phyloP scores from a whole-genome alignment of 495 filamentous ascomycete species.

The Oleoguttula mirabilis region DNA sequence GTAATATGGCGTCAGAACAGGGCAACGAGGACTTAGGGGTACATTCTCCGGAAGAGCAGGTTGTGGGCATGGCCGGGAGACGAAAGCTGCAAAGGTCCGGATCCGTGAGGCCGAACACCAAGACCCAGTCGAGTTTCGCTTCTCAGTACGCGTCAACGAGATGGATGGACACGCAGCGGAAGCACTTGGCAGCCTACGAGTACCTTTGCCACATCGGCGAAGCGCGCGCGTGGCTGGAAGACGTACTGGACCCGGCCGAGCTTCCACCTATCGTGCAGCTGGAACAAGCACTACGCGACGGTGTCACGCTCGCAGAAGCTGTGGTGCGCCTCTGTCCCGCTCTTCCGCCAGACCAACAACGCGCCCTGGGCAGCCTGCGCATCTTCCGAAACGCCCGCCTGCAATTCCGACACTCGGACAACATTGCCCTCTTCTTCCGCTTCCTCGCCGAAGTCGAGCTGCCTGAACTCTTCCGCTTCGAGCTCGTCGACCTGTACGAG shows the following conservation, averaged over 20 bases:
- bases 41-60: constrained; percentile 60
- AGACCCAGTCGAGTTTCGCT: constrained; percentile 10
- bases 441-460: constrained; percentile 89
- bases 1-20: constrained; percentile 60
- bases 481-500: constrained; percentile 95
- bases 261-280: constrained; percentile 94
- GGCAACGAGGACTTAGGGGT: constrained; percentile 70
- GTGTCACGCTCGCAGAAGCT: constrained; percentile 91
- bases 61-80: constrained; percentile 75
- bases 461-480: constrained; percentile 96
- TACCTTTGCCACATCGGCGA: constrained; percentile 99
- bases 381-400: constrained; percentile 78
- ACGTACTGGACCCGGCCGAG: constrained; percentile 64
- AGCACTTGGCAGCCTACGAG: constrained; percentile 95
- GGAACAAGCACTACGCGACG: constrained; percentile 85
- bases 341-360: constrained; percentile 37
- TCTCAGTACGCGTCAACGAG: constrained; percentile 45
- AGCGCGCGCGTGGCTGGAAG: constrained; percentile 98
- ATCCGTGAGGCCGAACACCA: constrained; percentile 5
- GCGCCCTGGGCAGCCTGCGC: constrained; percentile 29
- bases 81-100: constrained; percentile 62
- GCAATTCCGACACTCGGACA: constrained; percentile 94
- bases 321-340: constrained; percentile 79
- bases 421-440: constrained; percentile 86
- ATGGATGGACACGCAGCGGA: constrained; percentile 98